phyloP scores from a whole-genome alignment of 2,329 filamentous ascomycete genomes.

The Chalaropsis ovoidea region DNA sequence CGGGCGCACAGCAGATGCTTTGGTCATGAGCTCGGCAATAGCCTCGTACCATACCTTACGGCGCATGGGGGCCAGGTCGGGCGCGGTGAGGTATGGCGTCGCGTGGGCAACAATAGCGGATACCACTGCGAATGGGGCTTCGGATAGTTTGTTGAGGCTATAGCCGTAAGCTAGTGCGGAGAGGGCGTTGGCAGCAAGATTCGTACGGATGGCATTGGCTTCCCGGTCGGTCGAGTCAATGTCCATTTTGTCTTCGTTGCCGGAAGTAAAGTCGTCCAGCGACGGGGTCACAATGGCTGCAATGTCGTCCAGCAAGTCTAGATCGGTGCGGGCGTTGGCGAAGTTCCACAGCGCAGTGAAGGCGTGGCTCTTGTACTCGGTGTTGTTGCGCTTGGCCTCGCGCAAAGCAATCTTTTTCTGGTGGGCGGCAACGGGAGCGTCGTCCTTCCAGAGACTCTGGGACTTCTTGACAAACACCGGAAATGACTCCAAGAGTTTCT shows the following conservation, averaged over 20 bases:
- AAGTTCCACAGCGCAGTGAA: slow-evolving; percentile 64
- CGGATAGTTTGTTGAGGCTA: slow-evolving; percentile 35
- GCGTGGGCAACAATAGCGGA: slow-evolving; percentile 35
- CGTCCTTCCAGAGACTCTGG: slow-evolving; percentile 46
- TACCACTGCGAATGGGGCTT: slow-evolving; percentile 35
- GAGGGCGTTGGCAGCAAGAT: slow-evolving; percentile 41
- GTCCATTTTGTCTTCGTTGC: slow-evolving; percentile 57
- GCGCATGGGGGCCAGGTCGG: slow-evolving; percentile 37
- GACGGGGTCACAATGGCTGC: slow-evolving; percentile 52
- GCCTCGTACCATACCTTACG: slow-evolving; percentile 45
- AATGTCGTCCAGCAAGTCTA: slow-evolving; percentile 60
- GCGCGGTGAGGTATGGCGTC: slow-evolving; percentile 34
- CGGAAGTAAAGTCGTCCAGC: slow-evolving; percentile 45
- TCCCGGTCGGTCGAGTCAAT: slow-evolving; percentile 40
- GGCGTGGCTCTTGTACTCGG: slow-evolving; percentile 67
- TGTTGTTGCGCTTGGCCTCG: slow-evolving; percentile 86
- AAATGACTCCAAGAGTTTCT: slow-evolving; percentile 69
- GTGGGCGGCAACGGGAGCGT: slow-evolving; percentile 46
- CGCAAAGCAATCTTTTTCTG: slow-evolving; percentile 73
- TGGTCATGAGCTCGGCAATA: slow-evolving; percentile 38
- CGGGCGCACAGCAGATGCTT: slow-evolving; percentile 28
- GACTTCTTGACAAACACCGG: slow-evolving; percentile 64
- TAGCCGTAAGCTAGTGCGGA: slow-evolving; percentile 45
- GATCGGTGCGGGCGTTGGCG: slow-evolving; percentile 54
- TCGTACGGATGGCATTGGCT: slow-evolving; percentile 30